A percentile compares a stretch with the other conserved stretches of the same genome.
Evolutionary conservation across 2,329 filamentous ascomycete species (phyloP).

Genomic region (Lecanicillium sp.): DNA sequence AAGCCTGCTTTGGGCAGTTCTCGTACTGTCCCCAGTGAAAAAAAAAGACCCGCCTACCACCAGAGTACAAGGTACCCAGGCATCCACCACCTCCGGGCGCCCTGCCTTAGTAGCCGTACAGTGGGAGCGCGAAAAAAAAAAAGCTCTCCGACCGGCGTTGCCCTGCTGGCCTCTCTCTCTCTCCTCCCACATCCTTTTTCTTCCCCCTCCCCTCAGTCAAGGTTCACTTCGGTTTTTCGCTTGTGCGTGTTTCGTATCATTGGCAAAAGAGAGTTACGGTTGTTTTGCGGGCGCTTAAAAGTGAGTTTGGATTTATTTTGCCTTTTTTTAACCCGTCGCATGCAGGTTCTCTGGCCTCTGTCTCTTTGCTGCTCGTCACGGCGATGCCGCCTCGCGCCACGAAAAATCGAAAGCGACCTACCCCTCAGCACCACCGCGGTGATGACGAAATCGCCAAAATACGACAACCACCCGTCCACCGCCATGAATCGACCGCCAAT

Average conservation of each 20-base stretch:
- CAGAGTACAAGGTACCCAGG: too few relatives aligned
- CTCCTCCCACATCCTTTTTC: conserved; percentile 18
- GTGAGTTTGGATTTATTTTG: conserved; percentile 31
- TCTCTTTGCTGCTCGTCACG: conserved; percentile 14
- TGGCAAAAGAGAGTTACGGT: conserved; percentile 34
- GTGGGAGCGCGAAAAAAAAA: neutral
- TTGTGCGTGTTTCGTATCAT: conserved; percentile 37
- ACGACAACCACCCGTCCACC: neutral
- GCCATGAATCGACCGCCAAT: neutral
- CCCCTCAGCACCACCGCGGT: conserved; percentile 10
- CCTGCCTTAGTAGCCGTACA: neutral
- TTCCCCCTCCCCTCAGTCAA: conserved; percentile 22
- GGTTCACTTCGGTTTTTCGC: conserved; percentile 37
- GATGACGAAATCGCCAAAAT: conserved; percentile 8
- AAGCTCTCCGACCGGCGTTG: neutral
- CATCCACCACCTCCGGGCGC: too few relatives aligned
- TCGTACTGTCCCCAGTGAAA: too few relatives aligned
- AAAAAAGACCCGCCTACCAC: too few relatives aligned
- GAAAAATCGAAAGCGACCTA: conserved; percentile 10
- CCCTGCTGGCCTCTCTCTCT: conserved; percentile 11
- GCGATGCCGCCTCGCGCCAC: conserved; percentile 9
- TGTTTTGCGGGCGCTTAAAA: conserved; percentile 47
- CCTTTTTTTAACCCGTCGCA: neutral
- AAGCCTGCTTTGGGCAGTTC: too few relatives aligned
- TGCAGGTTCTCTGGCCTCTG: conserved; percentile 9